These are phyloP conservation scores for Prunus padus DNA, from an alignment of 306 rosid species.

Conservation along the genomic window DNA sequence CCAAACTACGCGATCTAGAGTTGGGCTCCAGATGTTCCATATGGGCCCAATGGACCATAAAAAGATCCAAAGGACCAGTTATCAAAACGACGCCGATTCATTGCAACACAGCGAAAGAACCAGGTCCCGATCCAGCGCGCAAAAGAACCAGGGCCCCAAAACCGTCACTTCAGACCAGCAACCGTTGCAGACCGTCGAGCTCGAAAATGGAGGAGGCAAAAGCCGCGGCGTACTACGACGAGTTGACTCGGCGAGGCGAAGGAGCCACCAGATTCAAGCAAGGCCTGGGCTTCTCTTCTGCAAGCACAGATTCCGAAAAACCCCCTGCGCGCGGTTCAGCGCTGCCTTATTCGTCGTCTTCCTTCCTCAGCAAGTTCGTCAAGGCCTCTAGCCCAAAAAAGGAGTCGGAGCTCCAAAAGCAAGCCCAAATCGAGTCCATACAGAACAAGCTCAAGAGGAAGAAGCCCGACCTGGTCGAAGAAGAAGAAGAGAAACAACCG, in stretches of 20 bases:
- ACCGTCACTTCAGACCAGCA: background rate
- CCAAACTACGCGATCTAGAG: background rate
- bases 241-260: constrained; percentile 72
- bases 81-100: background rate
- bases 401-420: constrained; percentile 45
- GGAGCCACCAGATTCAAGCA: constrained; percentile 90
- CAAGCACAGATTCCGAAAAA: constrained; percentile 39
- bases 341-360: constrained; percentile 54
- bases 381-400: constrained; percentile 65
- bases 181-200: background rate
- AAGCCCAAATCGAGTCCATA: constrained; percentile 57
- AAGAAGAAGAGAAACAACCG: constrained; percentile 15
- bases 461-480: constrained; percentile 20
- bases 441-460: constrained; percentile 68
- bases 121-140: background rate
- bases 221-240: constrained; percentile 93
- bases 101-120: background rate
- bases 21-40: background rate
- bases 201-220: constrained; percentile 77
- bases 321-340: constrained; percentile 38
- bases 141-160: background rate
- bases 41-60: background rate
- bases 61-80: background rate
- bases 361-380: constrained; percentile 75
- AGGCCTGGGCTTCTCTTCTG: constrained; percentile 77